Conservation (phyloP, 73 alveolate species). For the Stentor coeruleus region DNA sequence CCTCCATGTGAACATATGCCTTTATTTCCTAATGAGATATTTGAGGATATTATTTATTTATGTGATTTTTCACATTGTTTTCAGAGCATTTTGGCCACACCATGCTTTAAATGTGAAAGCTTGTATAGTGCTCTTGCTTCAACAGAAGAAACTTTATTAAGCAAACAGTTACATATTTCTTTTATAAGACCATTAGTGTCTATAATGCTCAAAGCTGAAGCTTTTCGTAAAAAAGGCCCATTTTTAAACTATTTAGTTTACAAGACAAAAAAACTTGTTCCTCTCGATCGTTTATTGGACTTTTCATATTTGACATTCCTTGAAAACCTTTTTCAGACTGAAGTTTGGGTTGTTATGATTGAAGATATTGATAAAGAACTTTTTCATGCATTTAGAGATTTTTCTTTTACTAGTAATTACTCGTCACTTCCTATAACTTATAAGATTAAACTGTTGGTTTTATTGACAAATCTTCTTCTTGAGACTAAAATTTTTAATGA, state of each 20-base stretch:
- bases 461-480: background rate
- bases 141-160: background rate
- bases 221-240: background rate
- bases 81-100: background rate
- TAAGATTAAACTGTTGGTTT: background rate
- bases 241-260: background rate
- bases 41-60: background rate
- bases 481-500: background rate
- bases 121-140: background rate
- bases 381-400: background rate
- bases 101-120: background rate
- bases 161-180: background rate
- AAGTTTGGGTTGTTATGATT: background rate
- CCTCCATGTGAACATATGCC: background rate
- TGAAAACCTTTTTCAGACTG: background rate
- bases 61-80: background rate
- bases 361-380: background rate
- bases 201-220: background rate
- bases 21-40: background rate
- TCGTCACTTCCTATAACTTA: background rate
- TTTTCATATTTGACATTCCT: constrained; percentile 6
- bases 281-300: background rate
- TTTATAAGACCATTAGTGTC: background rate
- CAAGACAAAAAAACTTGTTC: background rate
- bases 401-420: background rate